Evolutionary conservation across 2,329 filamentous ascomycete genomes (phyloP).

Genomic region (Daldinia eschscholtzii): DNA sequence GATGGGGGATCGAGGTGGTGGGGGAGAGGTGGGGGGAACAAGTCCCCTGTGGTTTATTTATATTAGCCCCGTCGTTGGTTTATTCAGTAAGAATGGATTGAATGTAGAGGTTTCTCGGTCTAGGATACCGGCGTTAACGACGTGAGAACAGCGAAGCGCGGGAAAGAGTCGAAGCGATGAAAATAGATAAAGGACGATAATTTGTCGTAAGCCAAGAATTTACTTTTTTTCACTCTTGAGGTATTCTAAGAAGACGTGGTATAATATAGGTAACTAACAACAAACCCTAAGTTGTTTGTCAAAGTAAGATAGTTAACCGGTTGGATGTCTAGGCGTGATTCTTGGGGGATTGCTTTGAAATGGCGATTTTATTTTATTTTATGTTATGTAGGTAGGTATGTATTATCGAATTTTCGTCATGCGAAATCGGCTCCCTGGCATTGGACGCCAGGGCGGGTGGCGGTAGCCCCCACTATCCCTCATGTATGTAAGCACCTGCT

Average conservation of each 20-base stretch:
- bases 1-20: background rate
- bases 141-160: no score
- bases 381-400: slow-evolving; percentile 21
- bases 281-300: no score
- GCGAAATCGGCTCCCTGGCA: slow-evolving; percentile 41
- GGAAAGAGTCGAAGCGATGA: no score
- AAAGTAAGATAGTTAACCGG: no score
- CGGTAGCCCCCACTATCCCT: slow-evolving; percentile 2
- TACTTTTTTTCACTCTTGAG: background rate
- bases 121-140: background rate
- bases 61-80: slow-evolving; percentile 8
- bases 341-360: no score
- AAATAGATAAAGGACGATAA: background rate
- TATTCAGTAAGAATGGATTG: background rate
- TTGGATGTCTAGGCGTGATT: no score
- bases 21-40: slow-evolving; percentile 19
- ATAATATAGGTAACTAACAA: no score
- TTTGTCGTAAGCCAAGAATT: background rate
- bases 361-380: background rate
- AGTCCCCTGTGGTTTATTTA: slow-evolving; percentile 20
- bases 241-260: background rate
- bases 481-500: background rate
- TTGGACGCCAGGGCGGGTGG: slow-evolving; percentile 35
- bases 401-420: slow-evolving; percentile 39
- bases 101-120: slow-evolving; percentile 4